Percentiles rank a stretch among this genome's conserved stretches.
Evolutionary conservation across 768 basidiomycete species (phyloP).

Genomic region (Suillus decipiens): DNA sequence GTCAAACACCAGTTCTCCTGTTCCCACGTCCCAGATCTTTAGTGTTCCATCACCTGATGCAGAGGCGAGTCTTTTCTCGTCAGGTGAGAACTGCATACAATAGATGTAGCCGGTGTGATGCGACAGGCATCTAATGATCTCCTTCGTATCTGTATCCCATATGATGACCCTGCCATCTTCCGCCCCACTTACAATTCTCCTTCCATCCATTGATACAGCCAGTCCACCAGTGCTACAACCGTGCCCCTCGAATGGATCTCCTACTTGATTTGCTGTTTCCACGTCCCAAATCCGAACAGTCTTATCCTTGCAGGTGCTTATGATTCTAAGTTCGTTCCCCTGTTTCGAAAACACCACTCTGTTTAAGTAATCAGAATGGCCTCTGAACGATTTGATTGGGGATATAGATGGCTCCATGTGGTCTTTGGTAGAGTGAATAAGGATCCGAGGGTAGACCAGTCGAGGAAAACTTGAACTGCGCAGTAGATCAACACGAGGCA

Average conservation of each 20-base stretch:
- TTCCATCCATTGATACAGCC: background rate
- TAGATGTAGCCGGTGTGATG: too few species aligned
- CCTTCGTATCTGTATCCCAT: too few species aligned
- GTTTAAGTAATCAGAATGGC: background rate
- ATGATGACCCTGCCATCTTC: background rate
- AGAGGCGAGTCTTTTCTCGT: background rate
- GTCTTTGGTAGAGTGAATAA: background rate
- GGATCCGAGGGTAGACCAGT: background rate
- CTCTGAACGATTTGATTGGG: background rate
- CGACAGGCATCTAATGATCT: too few species aligned
- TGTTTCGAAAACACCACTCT: too few species aligned
- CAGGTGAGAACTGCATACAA: background rate
- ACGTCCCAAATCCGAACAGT: background rate
- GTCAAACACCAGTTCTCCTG: background rate
- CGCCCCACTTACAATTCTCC: background rate
- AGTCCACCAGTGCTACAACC: background rate
- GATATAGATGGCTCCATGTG: background rate
- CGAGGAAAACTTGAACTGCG: background rate
- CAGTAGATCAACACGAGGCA: background rate
- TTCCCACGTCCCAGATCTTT: too few species aligned
- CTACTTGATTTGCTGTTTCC: background rate
- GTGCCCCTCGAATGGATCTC: background rate
- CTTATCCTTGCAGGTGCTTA: background rate
- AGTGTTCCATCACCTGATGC: too few species aligned
- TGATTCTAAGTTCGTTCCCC: too few species aligned